Conservation (phyloP, 495 filamentous ascomycete genomes). For the Aspergillus haitiensis region DNA sequence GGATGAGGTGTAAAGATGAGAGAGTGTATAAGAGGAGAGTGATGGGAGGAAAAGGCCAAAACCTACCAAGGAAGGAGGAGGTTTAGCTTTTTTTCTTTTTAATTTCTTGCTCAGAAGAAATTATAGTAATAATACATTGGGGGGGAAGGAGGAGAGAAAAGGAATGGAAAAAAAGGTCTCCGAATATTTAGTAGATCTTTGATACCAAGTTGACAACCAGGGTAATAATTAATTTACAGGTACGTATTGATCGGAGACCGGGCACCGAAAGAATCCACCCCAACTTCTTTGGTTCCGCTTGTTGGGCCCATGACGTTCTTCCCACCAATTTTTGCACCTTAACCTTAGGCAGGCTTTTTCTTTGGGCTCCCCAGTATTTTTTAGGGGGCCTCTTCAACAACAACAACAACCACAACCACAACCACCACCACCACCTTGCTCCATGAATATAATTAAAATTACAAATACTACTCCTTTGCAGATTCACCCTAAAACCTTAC, state of each 20-base stretch:
- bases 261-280: conserved; percentile 14
- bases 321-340: conserved; percentile 20
- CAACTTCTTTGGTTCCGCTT: conserved; percentile 13
- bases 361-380: too few species aligned
- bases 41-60: conserved; percentile 13
- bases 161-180: conserved; percentile 12
- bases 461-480: too few species aligned
- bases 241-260: conserved; percentile 11
- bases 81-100: conserved; percentile 5
- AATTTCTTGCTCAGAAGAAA: background rate
- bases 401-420: background rate
- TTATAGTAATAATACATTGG: conserved; percentile 12
- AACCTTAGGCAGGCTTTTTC: too few species aligned
- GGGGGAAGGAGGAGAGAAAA: background rate
- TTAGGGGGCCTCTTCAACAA: background rate
- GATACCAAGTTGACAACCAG: background rate
- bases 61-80: conserved; percentile 2
- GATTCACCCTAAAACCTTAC: too few species aligned
- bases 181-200: conserved; percentile 6
- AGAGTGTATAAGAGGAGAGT: conserved; percentile 11
- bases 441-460: too few species aligned
- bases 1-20: background rate
- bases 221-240: background rate
- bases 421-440: too few species aligned
- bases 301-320: conserved; percentile 25